Base-by-base conservation (phyloP, 345 rosid genomes). In the Linum usitatissimum region DNA sequence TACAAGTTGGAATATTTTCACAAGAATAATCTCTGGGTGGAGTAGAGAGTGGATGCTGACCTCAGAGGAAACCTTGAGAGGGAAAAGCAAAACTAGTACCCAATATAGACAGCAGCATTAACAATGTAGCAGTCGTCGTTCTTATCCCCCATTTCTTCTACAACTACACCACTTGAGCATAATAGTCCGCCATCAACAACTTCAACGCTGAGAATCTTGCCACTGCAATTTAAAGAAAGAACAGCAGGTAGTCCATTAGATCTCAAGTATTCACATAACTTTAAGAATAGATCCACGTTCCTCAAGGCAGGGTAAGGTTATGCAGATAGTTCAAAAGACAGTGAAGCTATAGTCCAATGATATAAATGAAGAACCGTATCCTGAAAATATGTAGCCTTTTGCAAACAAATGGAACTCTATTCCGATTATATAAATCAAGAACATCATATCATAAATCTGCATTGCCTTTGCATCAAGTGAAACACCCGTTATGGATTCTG, bases 131-230 rank as follows among this genome's bases (percentile, higher is more conserved):
- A 89, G 48, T 86, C 91, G 28, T 87, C 95, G 53, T 79, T 89
- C 75, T 77, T 85, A 68, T 89, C 98, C 62, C 95, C 91, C 95
- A 87, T 85, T 76, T 89, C 95, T 78, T 89, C 96, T 58, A 89
- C 86, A 53, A 18, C 64, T 30, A 81, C 93, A 19, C 90, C 91
- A 14, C 95, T 89, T 7, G 96, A 89, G 81, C 95, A 87, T 63
- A 92, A 80, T 62, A 89, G 71, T 70, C 96, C 93, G 64, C 98
- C 89, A 62, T 89, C 95, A 45, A 87, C 95, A 39, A 88, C 92
- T 67, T 86, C 87, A 66, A 88, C 78, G 30, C 74, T 76, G 59
- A 80, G 56, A 74, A 86, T 88, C 70, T 64, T 57, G 57, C 95
- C 96, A 63, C 96, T 88, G 77, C 58, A 73, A 45, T 30, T 10